Evolutionary conservation across 129 eudicot genomes (phyloP).

Genomic region (Lactuca sativa): DNA sequence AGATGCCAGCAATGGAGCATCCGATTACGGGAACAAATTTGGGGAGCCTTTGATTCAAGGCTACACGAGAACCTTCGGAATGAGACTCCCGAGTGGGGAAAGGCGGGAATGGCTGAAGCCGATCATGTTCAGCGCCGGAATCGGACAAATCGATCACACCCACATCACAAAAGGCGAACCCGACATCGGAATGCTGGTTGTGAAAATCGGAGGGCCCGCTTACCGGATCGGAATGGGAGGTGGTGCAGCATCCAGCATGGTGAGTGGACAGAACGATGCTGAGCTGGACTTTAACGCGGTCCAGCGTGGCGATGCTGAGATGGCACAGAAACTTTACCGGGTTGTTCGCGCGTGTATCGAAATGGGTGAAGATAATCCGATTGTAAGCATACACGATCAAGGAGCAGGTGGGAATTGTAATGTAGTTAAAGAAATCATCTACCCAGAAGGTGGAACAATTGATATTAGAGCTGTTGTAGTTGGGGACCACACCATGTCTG

Average conservation of each 20-base stretch:
- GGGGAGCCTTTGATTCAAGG: constrained; percentile 77
- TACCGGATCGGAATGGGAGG: constrained; percentile 99
- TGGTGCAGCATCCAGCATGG: constrained; percentile 99
- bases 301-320: constrained; percentile 99
- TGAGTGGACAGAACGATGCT: constrained; percentile 89
- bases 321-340: constrained; percentile 85
- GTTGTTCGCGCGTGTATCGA: constrained; percentile 95
- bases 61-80: constrained; percentile 79
- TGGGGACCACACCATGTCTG: constrained; percentile 93
- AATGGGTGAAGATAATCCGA: constrained; percentile 89
- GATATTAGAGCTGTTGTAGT: constrained; percentile 87
- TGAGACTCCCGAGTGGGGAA: constrained; percentile 87
- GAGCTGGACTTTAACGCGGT: constrained; percentile 94
- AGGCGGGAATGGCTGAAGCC: constrained; percentile 96
- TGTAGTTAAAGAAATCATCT: constrained; percentile 91
- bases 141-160: constrained; percentile 80
- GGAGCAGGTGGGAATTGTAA: constrained; percentile 99
- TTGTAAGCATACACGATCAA: constrained; percentile 89
- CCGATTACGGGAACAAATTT: constrained; percentile 58
- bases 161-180: constrained; percentile 93
- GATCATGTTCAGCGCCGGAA: constrained; percentile 96
- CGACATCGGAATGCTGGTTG: constrained; percentile 86
- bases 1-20: constrained; percentile 94
- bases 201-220: constrained; percentile 95
- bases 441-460: constrained; percentile 87